Percentiles rank a stretch among this genome's conserved stretches.
These are phyloP conservation scores for Venturia aucupariae DNA, from an alignment of 2,329 filamentous ascomycete genomes.

Conservation along the genomic window DNA sequence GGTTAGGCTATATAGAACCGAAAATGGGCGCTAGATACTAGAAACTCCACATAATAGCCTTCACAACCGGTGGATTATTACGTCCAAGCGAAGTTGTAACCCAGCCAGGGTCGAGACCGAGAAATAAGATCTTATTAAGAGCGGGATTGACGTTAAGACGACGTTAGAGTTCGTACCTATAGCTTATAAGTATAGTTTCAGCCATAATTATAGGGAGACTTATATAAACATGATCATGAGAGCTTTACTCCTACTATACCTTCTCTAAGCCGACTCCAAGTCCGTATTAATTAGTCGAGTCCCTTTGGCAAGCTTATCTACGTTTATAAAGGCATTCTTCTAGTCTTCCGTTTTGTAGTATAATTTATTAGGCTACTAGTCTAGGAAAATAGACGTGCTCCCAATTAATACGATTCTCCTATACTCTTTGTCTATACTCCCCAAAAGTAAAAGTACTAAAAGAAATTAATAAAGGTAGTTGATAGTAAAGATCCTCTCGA, in stretches of 20 bases:
- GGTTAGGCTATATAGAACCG: not conserved
- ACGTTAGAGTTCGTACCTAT: not conserved
- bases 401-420: not conserved
- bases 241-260: not conserved
- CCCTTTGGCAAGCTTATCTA: not conserved
- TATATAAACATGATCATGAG: conserved; percentile 5
- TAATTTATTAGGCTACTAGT: not conserved
- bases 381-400: not conserved
- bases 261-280: not conserved
- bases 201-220: not conserved
- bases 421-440: not conserved
- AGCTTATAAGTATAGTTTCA: too few species aligned
- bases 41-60: not conserved
- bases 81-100: not conserved
- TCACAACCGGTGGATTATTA: not conserved
- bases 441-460: not conserved
- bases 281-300: not conserved
- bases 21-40: not conserved
- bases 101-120: not conserved
- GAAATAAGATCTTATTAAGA: not conserved
- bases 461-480: conserved; percentile 2
- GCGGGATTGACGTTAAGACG: not conserved
- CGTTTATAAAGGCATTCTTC: not conserved
- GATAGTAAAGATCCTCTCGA: not conserved
- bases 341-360: not conserved